These are phyloP conservation scores for Cenchrus purpureus DNA, from an alignment of 176 grass and related monocot species.

Conservation along the genomic window DNA sequence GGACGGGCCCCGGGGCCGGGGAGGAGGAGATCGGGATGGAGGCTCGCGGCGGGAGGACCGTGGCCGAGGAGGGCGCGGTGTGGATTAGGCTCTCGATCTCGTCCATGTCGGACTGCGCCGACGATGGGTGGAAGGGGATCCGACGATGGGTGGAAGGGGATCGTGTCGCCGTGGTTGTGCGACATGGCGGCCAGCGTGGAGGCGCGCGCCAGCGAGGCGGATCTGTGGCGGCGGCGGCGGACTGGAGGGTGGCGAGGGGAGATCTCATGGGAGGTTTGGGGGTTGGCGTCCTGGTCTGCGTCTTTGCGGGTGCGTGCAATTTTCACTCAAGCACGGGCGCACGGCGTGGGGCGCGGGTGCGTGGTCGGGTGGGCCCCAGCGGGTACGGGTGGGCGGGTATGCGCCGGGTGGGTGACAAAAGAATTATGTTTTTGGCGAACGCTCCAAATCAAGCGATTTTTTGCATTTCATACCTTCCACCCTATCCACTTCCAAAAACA, in stretches of 20 bases:
- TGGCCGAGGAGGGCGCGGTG: constrained; percentile 61
- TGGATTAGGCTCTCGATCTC: constrained; percentile 98
- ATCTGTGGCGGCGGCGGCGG: constrained; percentile 36
- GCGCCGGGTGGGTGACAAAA: too few species aligned
- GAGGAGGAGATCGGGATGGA: constrained; percentile 85
- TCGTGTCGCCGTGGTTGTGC: constrained; percentile 78
- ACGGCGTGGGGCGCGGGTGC: too few species aligned
- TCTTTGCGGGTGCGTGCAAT: not conserved
- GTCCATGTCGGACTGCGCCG: constrained; percentile 97
- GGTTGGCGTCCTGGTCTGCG: not conserved
- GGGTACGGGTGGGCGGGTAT: too few species aligned
- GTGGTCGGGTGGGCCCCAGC: too few species aligned
- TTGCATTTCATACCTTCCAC: too few species aligned
- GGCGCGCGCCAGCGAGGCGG: constrained; percentile 18
- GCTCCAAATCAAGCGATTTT: too few species aligned
- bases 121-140: constrained; percentile 87
- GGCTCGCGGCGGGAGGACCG: constrained; percentile 81
- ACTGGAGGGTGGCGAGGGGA: not conserved
- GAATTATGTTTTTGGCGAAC: too few species aligned
- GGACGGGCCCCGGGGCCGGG: constrained; percentile 5
- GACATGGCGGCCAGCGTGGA: constrained; percentile 62
- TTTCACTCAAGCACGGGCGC: too few species aligned
- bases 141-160: constrained; percentile 91
- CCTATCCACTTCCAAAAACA: too few species aligned
- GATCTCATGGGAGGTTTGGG: constrained; percentile 55